phyloP scores from a whole-genome alignment of 2,329 filamentous ascomycete species.

The Thelonectria blattea region DNA sequence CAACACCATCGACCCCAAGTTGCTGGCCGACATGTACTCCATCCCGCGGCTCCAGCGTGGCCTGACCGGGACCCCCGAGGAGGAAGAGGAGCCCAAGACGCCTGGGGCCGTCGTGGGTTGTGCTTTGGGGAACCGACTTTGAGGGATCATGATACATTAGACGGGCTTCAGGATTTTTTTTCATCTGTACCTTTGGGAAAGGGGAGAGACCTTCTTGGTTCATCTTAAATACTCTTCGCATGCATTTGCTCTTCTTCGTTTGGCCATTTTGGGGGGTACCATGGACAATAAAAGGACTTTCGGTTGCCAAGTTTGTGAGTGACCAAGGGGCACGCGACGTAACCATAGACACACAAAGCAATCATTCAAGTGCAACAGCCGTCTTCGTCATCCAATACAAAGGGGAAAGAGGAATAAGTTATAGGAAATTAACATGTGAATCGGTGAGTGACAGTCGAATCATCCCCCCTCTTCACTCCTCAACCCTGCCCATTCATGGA shows the following conservation, averaged over 20 bases:
- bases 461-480: neutral
- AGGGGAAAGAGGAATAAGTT: neutral
- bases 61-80: neutral
- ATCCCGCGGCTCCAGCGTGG: neutral
- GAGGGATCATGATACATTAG: neutral
- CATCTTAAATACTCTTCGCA: neutral
- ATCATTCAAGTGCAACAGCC: neutral
- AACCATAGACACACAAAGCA: neutral
- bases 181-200: neutral
- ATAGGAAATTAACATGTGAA: conserved; percentile 10
- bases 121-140: neutral
- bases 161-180: neutral
- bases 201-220: neutral
- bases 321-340: neutral
- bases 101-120: neutral
- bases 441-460: conserved; percentile 18
- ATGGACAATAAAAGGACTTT: neutral
- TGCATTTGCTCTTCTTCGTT: neutral
- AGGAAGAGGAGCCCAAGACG: conserved; percentile 1
- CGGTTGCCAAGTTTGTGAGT: neutral
- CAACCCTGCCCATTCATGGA: neutral
- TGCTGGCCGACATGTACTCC: conserved; percentile 9
- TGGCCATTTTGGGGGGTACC: neutral
- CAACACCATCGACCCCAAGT: conserved; percentile 20
- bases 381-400: conserved; percentile 1